These are phyloP conservation scores for Stellera chamaejasme DNA, from an alignment of 345 rosid genomes.

Conservation along the genomic window DNA sequence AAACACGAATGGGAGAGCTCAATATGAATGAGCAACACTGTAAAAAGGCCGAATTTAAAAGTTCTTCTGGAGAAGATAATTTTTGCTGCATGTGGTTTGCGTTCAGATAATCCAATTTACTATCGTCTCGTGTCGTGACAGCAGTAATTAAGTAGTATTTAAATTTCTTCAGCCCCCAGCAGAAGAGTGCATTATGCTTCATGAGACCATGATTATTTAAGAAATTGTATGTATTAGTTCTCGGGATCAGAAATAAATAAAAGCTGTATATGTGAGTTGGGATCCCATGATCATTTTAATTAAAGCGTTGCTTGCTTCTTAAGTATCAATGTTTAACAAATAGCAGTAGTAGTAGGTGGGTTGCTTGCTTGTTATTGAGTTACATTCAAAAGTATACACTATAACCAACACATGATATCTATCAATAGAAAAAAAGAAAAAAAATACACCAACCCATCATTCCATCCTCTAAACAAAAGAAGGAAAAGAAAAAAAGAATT, in stretches of 20 bases:
- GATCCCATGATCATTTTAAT: no score
- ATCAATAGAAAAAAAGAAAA: no score
- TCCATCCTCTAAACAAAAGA: not conserved
- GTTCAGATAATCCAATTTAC: not conserved
- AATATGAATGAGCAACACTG: conserved; percentile 6
- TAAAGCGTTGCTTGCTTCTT: not conserved
- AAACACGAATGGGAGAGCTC: not conserved
- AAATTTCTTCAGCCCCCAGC: no score
- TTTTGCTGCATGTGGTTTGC: not conserved
- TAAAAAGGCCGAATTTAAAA: conserved; percentile 1
- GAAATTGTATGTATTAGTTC: no score
- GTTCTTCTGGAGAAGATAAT: not conserved
- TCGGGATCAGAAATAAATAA: no score
- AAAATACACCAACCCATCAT: not conserved
- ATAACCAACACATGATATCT: not conserved
- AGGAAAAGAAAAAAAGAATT: not conserved
- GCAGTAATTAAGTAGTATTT: no score
- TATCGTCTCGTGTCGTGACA: no score
- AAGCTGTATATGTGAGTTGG: no score
- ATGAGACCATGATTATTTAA: no score
- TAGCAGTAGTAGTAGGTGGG: no score
- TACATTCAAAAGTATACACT: not conserved
- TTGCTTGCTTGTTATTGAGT: no score
- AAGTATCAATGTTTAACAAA: not conserved
- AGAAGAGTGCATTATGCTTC: no score